Base-by-base conservation (phyloP, 2,329 filamentous ascomycete species). In the Aspergillus sojae region DNA sequence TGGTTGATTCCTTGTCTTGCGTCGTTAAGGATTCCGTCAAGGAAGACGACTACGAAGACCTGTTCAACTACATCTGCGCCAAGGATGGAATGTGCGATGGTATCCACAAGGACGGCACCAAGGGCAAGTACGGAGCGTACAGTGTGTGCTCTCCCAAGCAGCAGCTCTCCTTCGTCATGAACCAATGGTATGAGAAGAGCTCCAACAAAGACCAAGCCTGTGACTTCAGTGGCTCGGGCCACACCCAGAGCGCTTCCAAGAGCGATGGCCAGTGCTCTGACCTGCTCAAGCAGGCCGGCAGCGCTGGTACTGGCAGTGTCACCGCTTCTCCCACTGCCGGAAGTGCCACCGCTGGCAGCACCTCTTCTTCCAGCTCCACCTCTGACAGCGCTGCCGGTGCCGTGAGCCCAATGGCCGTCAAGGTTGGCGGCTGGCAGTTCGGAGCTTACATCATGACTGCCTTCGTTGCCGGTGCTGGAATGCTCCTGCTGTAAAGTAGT, bases 1-100 rank as follows among this genome's bases (percentile, higher is more conserved):
- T 97, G 92, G 85, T 87, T 77, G 82, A 86, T 67, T 88, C 88
- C 52, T 82, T 96, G 62, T 81, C 82, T 63, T 99, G 95, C 81
- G 85, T 86, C 32, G 87, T 93, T 65, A 82, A 85, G 53, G 78
- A 83, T 54, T 81, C 85, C 67, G 76, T 81, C 57, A 83, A 88
- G 60, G 80, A 87, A 62, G 90, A 88, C 19, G 60, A 67, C 12
- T 70, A 66, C 72, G 86, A 85, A 57, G 80, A 85, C 19, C 85
- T 95, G 70, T 98, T 98, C 79, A 84, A 73, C 65, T 76, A 75
- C 64, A 75, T 83, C 61, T 82, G 81, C 69, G 78, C 78, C 62
- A 66, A 69, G 32, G 70, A 70, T 9, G 71, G 67, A 61, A 55
- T 55, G 52, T 80, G 81, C 67, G 71, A 64, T 23, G 82, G 81